These are phyloP conservation scores for Astrothelium subdiscretum DNA, from an alignment of 495 filamentous ascomycete genomes.

Conservation along the genomic window DNA sequence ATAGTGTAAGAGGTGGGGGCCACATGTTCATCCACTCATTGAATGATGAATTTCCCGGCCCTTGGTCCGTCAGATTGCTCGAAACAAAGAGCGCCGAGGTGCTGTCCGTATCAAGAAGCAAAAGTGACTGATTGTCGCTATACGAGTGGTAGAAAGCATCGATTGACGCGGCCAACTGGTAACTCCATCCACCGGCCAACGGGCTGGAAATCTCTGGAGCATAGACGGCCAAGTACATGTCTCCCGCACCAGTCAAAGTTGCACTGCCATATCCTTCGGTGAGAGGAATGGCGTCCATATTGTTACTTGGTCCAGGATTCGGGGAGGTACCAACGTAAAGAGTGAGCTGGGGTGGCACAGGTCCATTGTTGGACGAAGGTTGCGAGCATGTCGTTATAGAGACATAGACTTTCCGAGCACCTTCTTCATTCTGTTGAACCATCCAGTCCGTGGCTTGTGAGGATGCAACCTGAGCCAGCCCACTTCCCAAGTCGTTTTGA, in stretches of 20 bases:
- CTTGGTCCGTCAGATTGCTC: conserved; percentile 47
- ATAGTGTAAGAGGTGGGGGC: conserved; percentile 60
- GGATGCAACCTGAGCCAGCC: conserved; percentile 1
- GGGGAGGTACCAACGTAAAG: conserved; percentile 68
- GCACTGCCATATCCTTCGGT: conserved; percentile 51
- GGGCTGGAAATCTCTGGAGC: conserved; percentile 48
- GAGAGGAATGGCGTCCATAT: conserved; percentile 30
- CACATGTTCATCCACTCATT: conserved; percentile 43
- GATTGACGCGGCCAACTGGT: conserved; percentile 72
- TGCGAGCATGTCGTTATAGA: conserved; percentile 73
- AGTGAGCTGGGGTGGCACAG: conserved; percentile 54
- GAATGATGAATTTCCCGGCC: conserved; percentile 28
- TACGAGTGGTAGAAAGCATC: conserved; percentile 59
- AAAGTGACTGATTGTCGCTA: conserved; percentile 35
- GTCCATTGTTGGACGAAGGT: conserved; percentile 38
- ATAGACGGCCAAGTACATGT: conserved; percentile 63
- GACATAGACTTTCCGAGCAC: conserved; percentile 52
- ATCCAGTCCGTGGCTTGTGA: background rate
- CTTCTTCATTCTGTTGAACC: background rate
- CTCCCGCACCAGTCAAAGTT: conserved; percentile 39
- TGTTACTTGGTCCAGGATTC: conserved; percentile 49
- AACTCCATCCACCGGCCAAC: conserved; percentile 55
- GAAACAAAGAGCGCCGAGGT: conserved; percentile 67
- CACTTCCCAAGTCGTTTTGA: conserved; percentile 7
- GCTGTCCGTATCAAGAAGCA: conserved; percentile 70